Evolutionary conservation across 2,329 filamentous ascomycete species (phyloP), one percentile per base, ranked within the genome.

Genomic region (Parastagonospora nodorum): DNA sequence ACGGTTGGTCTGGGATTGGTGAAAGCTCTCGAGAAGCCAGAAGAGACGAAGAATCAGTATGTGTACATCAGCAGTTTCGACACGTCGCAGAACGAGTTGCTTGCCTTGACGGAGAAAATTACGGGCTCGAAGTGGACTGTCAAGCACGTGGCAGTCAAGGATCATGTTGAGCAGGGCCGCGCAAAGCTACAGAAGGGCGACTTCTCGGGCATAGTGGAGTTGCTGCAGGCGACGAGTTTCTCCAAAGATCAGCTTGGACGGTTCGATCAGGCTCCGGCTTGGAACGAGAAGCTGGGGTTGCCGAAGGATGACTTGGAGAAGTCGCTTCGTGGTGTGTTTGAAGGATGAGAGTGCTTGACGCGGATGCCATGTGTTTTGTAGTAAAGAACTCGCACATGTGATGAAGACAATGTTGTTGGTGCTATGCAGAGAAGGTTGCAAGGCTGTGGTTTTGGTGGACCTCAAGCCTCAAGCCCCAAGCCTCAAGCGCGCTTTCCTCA

Each of bases 61-160:
- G 67, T 88, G 28, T 78, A 78, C 43, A 72, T 87, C 12, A 79
- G 82, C 2, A 84, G 81, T 0, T 83, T 86, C 58, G 79, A 79
- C 28, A 78, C 80, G 0, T 80, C 80, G 1, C 84, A 87, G 68
- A 82, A 82, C 14, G 77, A 87, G 55, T 69, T 89, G 1, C 63
- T 88, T 1, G 68, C 72, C 10, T 65, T 77, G 0, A 71, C 82
- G 2, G 82, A 88, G 68, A 78, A 80, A 49, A 71, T 77, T 9
- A 82, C 80, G 0, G 79, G 78, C 2, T 63, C 72, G 14, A 80
- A 81, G 52, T 86, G 80, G 76, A 72, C 75, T 0, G 73, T 85
- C 2, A 76, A 73, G 2, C 68, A 68, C 11, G 66, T 69, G 9
- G 74, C 68, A 3, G 67, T 71, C 12, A 61, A 69, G 29, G 61